Evolutionary conservation across 805 yeast genomes (phyloP).

Genomic region (Metschnikowia lachancei): DNA sequence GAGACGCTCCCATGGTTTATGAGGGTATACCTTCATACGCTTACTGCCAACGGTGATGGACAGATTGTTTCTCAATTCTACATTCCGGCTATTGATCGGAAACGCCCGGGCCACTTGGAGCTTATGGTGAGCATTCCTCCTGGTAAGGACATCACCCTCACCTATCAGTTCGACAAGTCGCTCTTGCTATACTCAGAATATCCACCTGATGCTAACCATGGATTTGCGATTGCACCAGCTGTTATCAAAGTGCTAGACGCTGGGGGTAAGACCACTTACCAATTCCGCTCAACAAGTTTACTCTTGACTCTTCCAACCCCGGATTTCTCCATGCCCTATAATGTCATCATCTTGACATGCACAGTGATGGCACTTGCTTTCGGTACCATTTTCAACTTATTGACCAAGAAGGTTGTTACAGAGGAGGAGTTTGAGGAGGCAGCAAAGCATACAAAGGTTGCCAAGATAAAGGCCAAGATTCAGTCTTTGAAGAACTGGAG

Average conservation of each 20-base stretch:
- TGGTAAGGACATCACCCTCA: conserved; percentile 53
- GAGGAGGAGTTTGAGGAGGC: conserved; percentile 61
- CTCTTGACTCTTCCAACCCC: conserved; percentile 90
- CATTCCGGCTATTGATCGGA: conserved; percentile 75
- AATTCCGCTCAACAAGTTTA: conserved; percentile 80
- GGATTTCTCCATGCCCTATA: conserved; percentile 98
- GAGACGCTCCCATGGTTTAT: conserved; percentile 94
- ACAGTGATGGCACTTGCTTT: conserved; percentile 91
- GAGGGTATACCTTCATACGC: conserved; percentile 74
- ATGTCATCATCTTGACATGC: conserved; percentile 89
- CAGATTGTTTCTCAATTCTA: conserved; percentile 56
- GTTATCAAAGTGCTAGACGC: conserved; percentile 55
- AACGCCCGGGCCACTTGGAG: conserved; percentile 81
- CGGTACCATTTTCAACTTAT: conserved; percentile 78
- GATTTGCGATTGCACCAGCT: conserved; percentile 92
- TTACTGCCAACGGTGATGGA: conserved; percentile 32
- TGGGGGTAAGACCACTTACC: conserved; percentile 34
- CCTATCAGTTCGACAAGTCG: conserved; percentile 84
- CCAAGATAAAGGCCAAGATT: conserved; percentile 14
- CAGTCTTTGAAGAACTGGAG: conserved; percentile 8
- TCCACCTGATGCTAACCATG: conserved; percentile 99
- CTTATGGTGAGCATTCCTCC: conserved; percentile 64
- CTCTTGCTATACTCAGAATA: conserved; percentile 82
- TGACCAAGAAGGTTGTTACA: conserved; percentile 71
- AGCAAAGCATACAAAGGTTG: conserved; percentile 12